A percentile compares a stretch with the other conserved stretches of the same genome.
These are phyloP conservation scores for Sordariomycetes sp. DNA, from an alignment of 2,329 filamentous ascomycete species.

Conservation along the genomic window DNA sequence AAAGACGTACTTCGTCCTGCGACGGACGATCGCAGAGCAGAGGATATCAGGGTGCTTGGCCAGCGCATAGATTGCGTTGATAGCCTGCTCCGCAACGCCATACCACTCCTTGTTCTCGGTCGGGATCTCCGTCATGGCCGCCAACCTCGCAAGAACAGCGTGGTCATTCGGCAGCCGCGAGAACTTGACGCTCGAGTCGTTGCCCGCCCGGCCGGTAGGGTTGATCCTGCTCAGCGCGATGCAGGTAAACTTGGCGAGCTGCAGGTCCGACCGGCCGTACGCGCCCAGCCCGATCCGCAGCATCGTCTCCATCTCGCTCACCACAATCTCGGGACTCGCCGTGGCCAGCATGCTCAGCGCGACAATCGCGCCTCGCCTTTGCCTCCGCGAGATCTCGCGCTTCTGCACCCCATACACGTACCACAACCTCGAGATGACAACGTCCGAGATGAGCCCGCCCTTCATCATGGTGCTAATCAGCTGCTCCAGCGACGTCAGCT, in stretches of 20 bases:
- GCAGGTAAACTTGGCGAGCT: constrained; percentile 89
- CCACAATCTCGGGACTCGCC: constrained; percentile 82
- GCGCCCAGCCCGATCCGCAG: constrained; percentile 75
- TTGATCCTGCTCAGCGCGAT: constrained; percentile 87
- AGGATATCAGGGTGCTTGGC: constrained; percentile 89
- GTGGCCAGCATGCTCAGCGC: constrained; percentile 93
- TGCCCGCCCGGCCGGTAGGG: constrained; percentile 58
- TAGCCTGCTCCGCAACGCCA: constrained; percentile 89
- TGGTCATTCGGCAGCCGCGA: constrained; percentile 85
- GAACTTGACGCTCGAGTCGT: constrained; percentile 54
- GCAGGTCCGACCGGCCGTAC: constrained; percentile 69
- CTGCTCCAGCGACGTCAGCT: constrained; percentile 90
- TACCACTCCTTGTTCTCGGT: constrained; percentile 94
- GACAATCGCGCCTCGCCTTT: constrained; percentile 87
- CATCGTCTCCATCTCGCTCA: constrained; percentile 92
- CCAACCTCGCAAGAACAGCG: constrained; percentile 68
- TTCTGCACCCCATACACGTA: constrained; percentile 93
- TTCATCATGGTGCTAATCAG: constrained; percentile 97
- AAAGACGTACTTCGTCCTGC: constrained; percentile 78
- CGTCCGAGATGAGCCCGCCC: constrained; percentile 69
- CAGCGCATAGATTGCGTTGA: constrained; percentile 86
- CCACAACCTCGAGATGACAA: constrained; percentile 88
- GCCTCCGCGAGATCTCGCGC: constrained; percentile 81
- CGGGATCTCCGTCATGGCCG: constrained; percentile 71
- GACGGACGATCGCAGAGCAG: constrained; percentile 78